A percentile compares a stretch with the other conserved stretches of the same genome.
Conservation (phyloP, 2,329 filamentous ascomycete genomes). For the Stagonosporopsis tanaceti region DNA sequence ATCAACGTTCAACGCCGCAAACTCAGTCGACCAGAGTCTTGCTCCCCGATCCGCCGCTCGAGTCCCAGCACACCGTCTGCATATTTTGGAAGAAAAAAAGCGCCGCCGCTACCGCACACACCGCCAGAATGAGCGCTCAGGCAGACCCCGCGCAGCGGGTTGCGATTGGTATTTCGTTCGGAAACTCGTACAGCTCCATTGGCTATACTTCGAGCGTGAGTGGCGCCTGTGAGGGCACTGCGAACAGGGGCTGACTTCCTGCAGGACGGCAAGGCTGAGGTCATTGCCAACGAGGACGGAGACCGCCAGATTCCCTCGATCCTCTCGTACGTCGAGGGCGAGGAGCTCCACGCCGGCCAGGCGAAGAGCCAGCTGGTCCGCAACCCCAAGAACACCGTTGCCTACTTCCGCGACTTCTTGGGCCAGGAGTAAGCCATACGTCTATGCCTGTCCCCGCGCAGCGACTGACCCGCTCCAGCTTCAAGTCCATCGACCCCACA, state of each 20-base stretch:
- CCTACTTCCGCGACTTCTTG: conserved; percentile 94
- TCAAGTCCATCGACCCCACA: conserved; percentile 95
- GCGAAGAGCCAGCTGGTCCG: conserved; percentile 93
- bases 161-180: conserved; percentile 95
- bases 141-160: conserved; percentile 62
- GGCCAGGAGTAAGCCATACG: conserved; percentile 78
- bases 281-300: conserved; percentile 99
- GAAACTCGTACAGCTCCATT: conserved; percentile 98
- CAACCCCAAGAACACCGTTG: conserved; percentile 91
- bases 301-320: conserved; percentile 97
- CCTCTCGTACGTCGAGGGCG: conserved; percentile 92
- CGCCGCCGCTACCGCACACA: conserved; percentile 9
- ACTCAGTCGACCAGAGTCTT: conserved; percentile 8
- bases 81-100: neutral
- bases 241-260: conserved; percentile 17
- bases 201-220: conserved; percentile 77
- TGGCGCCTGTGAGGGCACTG: neutral
- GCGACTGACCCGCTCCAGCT: conserved; percentile 57
- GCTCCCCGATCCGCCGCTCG: neutral
- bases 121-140: conserved; percentile 59
- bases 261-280: conserved; percentile 90
- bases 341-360: conserved; percentile 96
- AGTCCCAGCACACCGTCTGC: neutral
- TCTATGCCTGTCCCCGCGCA: neutral
- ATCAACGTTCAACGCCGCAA: conserved; percentile 6